Evolutionary conservation across 352 stramenopile genomes (phyloP), one percentile per base, ranked within the genome.

Genomic region (Globisporangium nagaii): DNA sequence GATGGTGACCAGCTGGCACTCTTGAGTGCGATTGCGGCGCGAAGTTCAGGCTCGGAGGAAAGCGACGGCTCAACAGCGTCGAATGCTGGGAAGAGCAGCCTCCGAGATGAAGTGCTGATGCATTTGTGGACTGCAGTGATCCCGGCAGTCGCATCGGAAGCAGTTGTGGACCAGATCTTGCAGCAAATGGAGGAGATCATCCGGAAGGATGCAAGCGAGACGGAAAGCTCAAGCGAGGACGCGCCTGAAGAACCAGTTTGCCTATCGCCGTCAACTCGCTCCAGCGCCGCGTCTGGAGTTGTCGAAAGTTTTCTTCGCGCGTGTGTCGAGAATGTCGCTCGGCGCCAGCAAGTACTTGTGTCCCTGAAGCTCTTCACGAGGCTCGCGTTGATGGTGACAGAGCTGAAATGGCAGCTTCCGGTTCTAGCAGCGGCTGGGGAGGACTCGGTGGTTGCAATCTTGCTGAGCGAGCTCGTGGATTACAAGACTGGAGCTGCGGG

Each of bases 351-450:
- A 5, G 37, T 68, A 10, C 1, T 12, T 2, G 46, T 66, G 0
- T 78, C 72, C 9, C 41, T 82, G 1, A 74, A 75, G 22, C 39
- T 77, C 6, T 52, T 82, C 8, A 65, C 70, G 10, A 71, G 70
- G 20, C 56, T 82, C 30, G 65, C 58, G 2, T 40, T 59, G 5
- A 50, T 81, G 13, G 46, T 65, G 34, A 50, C 31, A 5, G 71
- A 81, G 20, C 25, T 60, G 22, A 45, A 42, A 13, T 58, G 39
- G 30, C 15, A 48, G 28, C 17, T 51, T 1, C 15, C 37, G 10
- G 20, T 24, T 11, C 22, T 58, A 31, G 22, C 20, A 15, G 15
- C n/a, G 13, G 8, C 20, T 27, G 40, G 17, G 15, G 12, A 24
- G 5, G 30, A 41, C 5, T 19, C 20, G 4, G 15, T 57, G n/a